These are phyloP conservation scores for Mortierella sp. DNA, from an alignment of 371 early-diverging fungal species.

Conservation along the genomic window DNA sequence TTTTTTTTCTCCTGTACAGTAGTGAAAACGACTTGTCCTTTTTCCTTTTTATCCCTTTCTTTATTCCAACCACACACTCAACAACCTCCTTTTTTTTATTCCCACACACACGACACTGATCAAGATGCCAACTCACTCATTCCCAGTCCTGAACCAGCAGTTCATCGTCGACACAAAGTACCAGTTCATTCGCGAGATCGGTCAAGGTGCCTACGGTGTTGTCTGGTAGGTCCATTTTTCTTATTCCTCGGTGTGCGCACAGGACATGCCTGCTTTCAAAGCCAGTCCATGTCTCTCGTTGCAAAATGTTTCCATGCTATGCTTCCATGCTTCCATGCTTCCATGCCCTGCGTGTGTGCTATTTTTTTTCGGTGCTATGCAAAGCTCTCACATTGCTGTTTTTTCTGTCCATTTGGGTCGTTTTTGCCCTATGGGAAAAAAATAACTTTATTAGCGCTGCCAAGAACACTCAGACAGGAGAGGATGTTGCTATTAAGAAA, in stretches of 20 bases:
- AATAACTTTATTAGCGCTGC: constrained; percentile 72
- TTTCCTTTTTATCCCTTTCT: background rate
- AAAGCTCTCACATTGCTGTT: constrained; percentile 4
- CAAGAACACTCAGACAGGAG: constrained; percentile 80
- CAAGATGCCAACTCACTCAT: constrained; percentile 64
- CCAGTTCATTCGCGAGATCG: constrained; percentile 88
- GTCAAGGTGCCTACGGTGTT: constrained; percentile 94
- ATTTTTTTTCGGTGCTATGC: background rate
- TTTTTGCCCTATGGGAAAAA: background rate
- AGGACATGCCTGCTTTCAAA: constrained; percentile 4
- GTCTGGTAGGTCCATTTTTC: constrained; percentile 70
- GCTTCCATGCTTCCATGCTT: constrained; percentile 3
- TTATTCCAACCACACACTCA: background rate
- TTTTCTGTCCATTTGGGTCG: background rate
- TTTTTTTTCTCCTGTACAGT: background rate
- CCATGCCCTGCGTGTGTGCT: background rate
- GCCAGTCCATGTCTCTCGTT: constrained; percentile 1
- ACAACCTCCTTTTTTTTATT: constrained; percentile 2
- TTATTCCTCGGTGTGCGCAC: background rate
- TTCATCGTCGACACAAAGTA: constrained; percentile 83
- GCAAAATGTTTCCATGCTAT: constrained; percentile 1
- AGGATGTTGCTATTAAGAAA: constrained; percentile 95
- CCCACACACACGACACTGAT: background rate
- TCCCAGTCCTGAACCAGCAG: constrained; percentile 77
- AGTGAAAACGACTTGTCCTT: background rate